Evolutionary conservation across 176 grass and related monocot species (phyloP).

Genomic region (barley (Hordeum vulgare)): DNA sequence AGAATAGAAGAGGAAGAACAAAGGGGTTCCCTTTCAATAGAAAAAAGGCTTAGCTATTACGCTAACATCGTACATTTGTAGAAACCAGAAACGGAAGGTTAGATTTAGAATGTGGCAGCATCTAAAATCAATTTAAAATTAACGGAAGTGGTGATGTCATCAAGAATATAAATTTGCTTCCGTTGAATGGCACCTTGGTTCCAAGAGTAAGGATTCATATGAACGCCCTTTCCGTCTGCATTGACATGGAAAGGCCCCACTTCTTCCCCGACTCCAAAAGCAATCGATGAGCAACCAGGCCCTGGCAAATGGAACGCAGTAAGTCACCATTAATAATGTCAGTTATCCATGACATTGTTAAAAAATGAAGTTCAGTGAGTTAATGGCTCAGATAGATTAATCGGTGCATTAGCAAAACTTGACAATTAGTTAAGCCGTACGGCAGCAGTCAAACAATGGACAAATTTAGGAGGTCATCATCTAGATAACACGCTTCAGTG

Average conservation of each 20-base stretch:
- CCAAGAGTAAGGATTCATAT: slow-evolving; percentile 91
- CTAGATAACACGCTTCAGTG: too few relatives aligned
- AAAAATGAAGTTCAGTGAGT: not conserved
- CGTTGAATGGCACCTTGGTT: slow-evolving; percentile 62
- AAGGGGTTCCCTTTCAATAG: not conserved
- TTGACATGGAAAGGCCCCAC: slow-evolving; percentile 95
- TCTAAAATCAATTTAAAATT: slow-evolving; percentile 15
- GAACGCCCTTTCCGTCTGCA: slow-evolving; percentile 67
- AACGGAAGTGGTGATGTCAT: not conserved
- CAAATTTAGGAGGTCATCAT: too few relatives aligned
- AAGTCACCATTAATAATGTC: not conserved
- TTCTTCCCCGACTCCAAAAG: slow-evolving; percentile 90
- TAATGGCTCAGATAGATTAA: not conserved
- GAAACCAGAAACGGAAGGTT: not conserved
- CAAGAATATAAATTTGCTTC: not conserved
- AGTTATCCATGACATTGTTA: not conserved
- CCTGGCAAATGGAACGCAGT: slow-evolving; percentile 32
- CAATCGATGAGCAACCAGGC: slow-evolving; percentile 94
- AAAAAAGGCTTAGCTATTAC: not conserved
- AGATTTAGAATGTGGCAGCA: not conserved
- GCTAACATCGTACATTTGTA: not conserved
- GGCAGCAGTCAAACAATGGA: not conserved
- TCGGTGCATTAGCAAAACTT: not conserved
- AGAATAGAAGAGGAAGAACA: not conserved
- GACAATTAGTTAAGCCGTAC: not conserved